Evolutionary conservation across 345 rosid genomes (phyloP).

Genomic region (Reutealis trisperma): DNA sequence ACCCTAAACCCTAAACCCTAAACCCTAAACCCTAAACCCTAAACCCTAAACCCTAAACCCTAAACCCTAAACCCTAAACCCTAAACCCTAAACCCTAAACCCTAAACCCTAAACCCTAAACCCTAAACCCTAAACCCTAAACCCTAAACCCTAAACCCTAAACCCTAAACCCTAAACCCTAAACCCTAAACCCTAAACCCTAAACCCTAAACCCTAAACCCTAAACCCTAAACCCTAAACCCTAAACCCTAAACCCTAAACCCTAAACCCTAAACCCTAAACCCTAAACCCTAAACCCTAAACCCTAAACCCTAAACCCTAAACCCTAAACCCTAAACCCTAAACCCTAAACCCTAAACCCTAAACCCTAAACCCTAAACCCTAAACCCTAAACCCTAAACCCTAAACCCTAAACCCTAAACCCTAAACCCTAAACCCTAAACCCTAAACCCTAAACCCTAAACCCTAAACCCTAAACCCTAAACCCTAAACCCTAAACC

Average conservation of each 20-base stretch:
- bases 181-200: slow-evolving; percentile 17
- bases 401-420: slow-evolving; percentile 1
- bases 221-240: not conserved
- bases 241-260: slow-evolving; percentile 2
- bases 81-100: not conserved
- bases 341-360: not conserved
- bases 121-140: not conserved
- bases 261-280: slow-evolving; percentile 10
- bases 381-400: slow-evolving; percentile 3
- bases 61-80: not conserved
- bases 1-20: not conserved
- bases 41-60: slow-evolving; percentile 1
- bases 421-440: not conserved
- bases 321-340: slow-evolving; percentile 15
- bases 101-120: slow-evolving; percentile 9
- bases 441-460: not conserved
- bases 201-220: slow-evolving; percentile 2
- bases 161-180: slow-evolving; percentile 13
- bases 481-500: not conserved
- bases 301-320: slow-evolving; percentile 4
- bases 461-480: not conserved
- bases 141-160: slow-evolving; percentile 16
- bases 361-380: slow-evolving; percentile 6
- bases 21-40: slow-evolving; percentile 1
- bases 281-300: not conserved